Conservation (phyloP, 2,329 filamentous ascomycete species). For the Penicillium concentricum region DNA sequence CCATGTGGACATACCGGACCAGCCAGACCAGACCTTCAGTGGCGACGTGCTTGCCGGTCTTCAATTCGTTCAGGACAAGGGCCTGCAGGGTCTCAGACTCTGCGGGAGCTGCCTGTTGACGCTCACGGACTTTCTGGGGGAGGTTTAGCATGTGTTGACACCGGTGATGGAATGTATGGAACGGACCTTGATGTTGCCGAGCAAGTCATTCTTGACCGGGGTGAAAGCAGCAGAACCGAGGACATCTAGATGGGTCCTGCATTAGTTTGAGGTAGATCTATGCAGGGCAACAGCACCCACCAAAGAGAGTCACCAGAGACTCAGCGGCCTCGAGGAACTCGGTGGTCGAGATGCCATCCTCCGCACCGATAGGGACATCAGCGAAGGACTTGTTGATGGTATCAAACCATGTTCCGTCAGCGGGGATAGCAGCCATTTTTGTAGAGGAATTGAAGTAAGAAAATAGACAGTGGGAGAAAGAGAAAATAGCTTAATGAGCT, state of each 20-base stretch:
- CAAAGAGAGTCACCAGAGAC: slow-evolving; percentile 82
- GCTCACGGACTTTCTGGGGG: slow-evolving; percentile 78
- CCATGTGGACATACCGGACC: slow-evolving; percentile 61
- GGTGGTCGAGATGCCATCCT: slow-evolving; percentile 75
- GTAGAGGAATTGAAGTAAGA: slow-evolving; percentile 6
- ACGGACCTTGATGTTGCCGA: slow-evolving; percentile 82
- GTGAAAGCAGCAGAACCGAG: slow-evolving; percentile 73
- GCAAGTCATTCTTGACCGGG: slow-evolving; percentile 87
- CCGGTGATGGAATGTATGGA: background rate
- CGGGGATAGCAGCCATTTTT: slow-evolving; percentile 50
- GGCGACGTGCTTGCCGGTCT: slow-evolving; percentile 82
- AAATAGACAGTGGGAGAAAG: slow-evolving; percentile 7
- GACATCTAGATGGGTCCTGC: slow-evolving; percentile 48
- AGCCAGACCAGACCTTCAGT: slow-evolving; percentile 92
- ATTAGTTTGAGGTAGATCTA: slow-evolving; percentile 9
- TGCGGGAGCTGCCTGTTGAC: slow-evolving; percentile 72
- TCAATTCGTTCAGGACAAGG: slow-evolving; percentile 82
- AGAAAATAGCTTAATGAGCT: slow-evolving; percentile 1
- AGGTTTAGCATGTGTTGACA: slow-evolving; percentile 10
- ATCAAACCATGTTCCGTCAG: slow-evolving; percentile 79
- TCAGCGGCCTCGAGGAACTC: slow-evolving; percentile 92
- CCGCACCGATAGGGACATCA: slow-evolving; percentile 73
- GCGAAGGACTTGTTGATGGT: slow-evolving; percentile 80
- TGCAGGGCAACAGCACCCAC: slow-evolving; percentile 47
- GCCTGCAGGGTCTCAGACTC: slow-evolving; percentile 83